Evolutionary conservation across 108 stramenopile genomes (phyloP).

Genomic region (Fistulifera pelliculosa): DNA sequence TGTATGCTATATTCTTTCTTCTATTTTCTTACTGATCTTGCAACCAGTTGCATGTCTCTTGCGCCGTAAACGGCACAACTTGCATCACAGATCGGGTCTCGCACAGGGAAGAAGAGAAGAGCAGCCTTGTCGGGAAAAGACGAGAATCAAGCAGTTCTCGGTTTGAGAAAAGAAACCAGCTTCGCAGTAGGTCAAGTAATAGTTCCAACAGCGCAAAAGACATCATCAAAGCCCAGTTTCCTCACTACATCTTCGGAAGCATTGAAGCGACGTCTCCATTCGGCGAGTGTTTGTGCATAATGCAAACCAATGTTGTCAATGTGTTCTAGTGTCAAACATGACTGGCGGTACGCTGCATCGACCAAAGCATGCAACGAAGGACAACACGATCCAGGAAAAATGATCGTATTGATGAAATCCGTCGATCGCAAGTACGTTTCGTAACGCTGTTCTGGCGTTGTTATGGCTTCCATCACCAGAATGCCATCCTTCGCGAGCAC

Average conservation of each 20-base stretch:
- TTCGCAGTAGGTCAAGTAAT: constrained; percentile 94
- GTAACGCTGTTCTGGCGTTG: constrained; percentile 91
- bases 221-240: constrained; percentile 68
- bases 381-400: constrained; percentile 91
- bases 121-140: constrained; percentile 69
- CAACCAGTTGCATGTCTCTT: background rate
- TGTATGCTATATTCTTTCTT: background rate
- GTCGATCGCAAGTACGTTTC: constrained; percentile 80
- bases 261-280: constrained; percentile 90
- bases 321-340: constrained; percentile 66
- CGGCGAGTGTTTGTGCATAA: constrained; percentile 90
- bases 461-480: constrained; percentile 95
- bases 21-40: background rate
- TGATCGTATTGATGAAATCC: constrained; percentile 95
- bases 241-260: background rate
- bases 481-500: constrained; percentile 79
- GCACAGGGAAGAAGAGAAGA: constrained; percentile 45
- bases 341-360: constrained; percentile 74
- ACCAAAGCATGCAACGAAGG: constrained; percentile 85
- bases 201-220: constrained; percentile 93
- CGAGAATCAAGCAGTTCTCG: constrained; percentile 59
- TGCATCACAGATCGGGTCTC: constrained; percentile 3
- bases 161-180: constrained; percentile 70
- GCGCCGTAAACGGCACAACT: background rate
- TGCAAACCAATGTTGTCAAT: constrained; percentile 86